Evolutionary conservation across 352 stramenopile species (phyloP).

Genomic region (Peronosclerospora sorghi): DNA sequence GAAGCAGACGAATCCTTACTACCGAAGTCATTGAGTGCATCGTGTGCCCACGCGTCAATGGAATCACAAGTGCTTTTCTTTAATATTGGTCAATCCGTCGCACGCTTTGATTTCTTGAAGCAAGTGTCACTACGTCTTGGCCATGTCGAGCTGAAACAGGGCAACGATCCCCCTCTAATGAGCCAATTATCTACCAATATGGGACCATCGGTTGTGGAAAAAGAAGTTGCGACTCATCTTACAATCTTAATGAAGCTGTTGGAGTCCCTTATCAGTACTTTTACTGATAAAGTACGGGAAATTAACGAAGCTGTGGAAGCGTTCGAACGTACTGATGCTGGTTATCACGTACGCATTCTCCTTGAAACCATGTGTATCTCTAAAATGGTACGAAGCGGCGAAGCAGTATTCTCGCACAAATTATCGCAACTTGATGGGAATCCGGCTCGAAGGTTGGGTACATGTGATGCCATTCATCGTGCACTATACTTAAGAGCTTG

Average conservation of each 20-base stretch:
- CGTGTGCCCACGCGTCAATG: slow-evolving; percentile 38
- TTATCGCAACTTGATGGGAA: slow-evolving; percentile 28
- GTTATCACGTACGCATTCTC: slow-evolving; percentile 44
- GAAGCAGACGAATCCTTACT: slow-evolving; percentile 32
- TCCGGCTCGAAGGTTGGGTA: slow-evolving; percentile 10
- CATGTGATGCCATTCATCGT: slow-evolving; percentile 41
- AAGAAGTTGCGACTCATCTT: slow-evolving; percentile 20
- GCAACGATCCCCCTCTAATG: neutral
- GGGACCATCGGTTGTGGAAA: slow-evolving; percentile 19
- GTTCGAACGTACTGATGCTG: slow-evolving; percentile 42
- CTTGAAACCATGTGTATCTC: slow-evolving; percentile 59
- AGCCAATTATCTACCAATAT: slow-evolving; percentile 9
- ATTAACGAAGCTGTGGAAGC: slow-evolving; percentile 49
- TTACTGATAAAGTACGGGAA: slow-evolving; percentile 49
- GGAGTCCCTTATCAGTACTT: slow-evolving; percentile 33
- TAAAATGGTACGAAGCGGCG: slow-evolving; percentile 29
- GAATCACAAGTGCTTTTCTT: slow-evolving; percentile 74
- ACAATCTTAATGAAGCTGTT: slow-evolving; percentile 27
- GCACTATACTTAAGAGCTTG: slow-evolving; percentile 57
- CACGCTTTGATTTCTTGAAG: slow-evolving; percentile 50
- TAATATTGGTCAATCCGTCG: slow-evolving; percentile 62
- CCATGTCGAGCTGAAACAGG: slow-evolving; percentile 9
- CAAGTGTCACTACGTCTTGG: slow-evolving; percentile 30
- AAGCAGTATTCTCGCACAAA: slow-evolving; percentile 26
- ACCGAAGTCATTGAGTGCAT: slow-evolving; percentile 3